Percentiles rank a stretch among this genome's conserved stretches.
Conservation (phyloP, 306 rosid genomes). For the Bauhinia variegata region DNA sequence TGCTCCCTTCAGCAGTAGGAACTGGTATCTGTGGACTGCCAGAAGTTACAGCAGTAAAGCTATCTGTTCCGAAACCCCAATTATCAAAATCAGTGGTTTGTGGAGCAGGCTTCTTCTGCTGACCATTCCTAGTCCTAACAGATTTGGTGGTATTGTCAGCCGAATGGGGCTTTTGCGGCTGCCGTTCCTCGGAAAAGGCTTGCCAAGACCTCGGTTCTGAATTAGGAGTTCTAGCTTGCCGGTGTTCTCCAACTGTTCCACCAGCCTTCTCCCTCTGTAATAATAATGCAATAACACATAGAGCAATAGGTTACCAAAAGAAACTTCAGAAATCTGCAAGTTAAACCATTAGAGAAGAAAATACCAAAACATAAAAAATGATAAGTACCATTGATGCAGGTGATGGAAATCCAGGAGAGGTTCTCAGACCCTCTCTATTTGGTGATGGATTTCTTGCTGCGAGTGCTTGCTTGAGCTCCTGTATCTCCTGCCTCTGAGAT, state of each 20-base stretch:
- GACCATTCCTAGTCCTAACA: slow-evolving; percentile 67
- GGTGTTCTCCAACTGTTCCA: slow-evolving; percentile 46
- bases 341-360: slow-evolving; percentile 14
- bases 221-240: slow-evolving; percentile 54
- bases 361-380: slow-evolving; percentile 29
- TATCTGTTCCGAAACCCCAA: slow-evolving; percentile 86
- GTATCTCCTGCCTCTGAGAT: slow-evolving; percentile 92
- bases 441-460: slow-evolving; percentile 77
- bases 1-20: slow-evolving; percentile 51
- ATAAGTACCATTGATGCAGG: slow-evolving; percentile 56
- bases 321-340: slow-evolving; percentile 4
- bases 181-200: slow-evolving; percentile 70
- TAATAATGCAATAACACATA: neutral
- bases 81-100: slow-evolving; percentile 56
- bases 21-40: slow-evolving; percentile 57
- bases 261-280: slow-evolving; percentile 38
- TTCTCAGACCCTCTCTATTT: slow-evolving; percentile 52
- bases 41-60: slow-evolving; percentile 59
- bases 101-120: slow-evolving; percentile 54
- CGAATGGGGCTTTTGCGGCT: slow-evolving; percentile 47
- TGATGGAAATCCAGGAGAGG: slow-evolving; percentile 49
- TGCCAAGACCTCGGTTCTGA: slow-evolving; percentile 78
- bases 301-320: slow-evolving; percentile 7
- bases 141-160: slow-evolving; percentile 60
- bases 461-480: slow-evolving; percentile 87